Base-by-base conservation (phyloP, 441 rosid species). In the Adansonia madagascariensis region DNA sequence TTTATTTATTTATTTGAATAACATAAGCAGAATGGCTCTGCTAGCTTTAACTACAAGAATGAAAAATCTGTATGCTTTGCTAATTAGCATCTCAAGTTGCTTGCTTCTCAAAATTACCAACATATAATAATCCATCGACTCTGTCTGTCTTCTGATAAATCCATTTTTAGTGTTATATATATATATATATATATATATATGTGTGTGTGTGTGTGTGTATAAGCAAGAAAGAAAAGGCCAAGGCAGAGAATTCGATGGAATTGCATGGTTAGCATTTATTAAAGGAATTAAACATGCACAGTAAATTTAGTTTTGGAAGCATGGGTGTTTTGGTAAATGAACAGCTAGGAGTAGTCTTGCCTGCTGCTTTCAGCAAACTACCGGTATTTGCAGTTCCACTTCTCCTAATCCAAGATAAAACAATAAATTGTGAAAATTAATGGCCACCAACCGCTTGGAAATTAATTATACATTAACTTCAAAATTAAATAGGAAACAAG, bases 341-440 rank as follows among this genome's bases (percentile, higher is more conserved):
- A 67, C 31, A 49, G 55, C 17, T 14, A 31, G 74, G 55, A 43
- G 27, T 18, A 52, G 12, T 12, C 39, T 10, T 31, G 35, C 81
- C 35, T 18, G 22, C 82, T 31, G 83, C 85, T 78, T 78, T 80
- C 85, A 74, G 41, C 24, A 62, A 85, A 77, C 88, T 18, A 80
- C 79, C 66, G 55, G 71, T 15, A 49, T 69, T 69, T 69, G 73
- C 27, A 67, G 56, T 46, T 67, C 72, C 41, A 67, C n/a, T 67
- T 46, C 27, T 67, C 73, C 82, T 69, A 50, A 77, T 80, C 76
- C 86, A 68, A 80, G 75, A 62, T 35, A 49, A 80, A 74, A 75
- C 77, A 14, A 5, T 49, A 71, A 52, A 11, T 24, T 47, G 76
- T 70, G 78, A 61, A 61, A 27, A 61, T 14, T 14, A 8, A 27